Percentiles rank a stretch among this genome's conserved stretches.
These are phyloP conservation scores for Verbena officinalis DNA, from an alignment of 257 asterid genomes.

Conservation along the genomic window DNA sequence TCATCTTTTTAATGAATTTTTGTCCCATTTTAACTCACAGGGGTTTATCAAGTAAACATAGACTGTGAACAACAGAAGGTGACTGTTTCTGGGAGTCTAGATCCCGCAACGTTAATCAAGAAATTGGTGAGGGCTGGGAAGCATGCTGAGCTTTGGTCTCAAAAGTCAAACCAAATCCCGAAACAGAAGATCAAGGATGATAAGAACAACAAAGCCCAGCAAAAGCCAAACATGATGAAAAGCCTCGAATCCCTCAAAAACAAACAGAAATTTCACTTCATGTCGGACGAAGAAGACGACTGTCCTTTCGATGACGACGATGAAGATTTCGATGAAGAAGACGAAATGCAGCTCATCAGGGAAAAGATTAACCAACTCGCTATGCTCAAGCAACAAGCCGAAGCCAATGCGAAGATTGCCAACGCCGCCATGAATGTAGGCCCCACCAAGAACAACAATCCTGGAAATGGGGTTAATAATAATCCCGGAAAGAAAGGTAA, in stretches of 20 bases:
- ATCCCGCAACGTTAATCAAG: conserved; percentile 54
- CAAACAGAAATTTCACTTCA: conserved; percentile 41
- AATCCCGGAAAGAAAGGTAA: conserved; percentile 36
- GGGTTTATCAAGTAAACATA: conserved; percentile 68
- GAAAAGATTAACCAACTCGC: conserved; percentile 45
- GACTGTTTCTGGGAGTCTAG: conserved; percentile 59
- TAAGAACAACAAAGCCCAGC: conserved; percentile 38
- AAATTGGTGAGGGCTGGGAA: conserved; percentile 62
- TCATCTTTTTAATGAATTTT: background rate
- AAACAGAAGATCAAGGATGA: conserved; percentile 52
- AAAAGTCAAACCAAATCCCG: conserved; percentile 45
- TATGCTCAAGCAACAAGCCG: conserved; percentile 49
- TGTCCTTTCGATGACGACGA: conserved; percentile 27
- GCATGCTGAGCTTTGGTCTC: conserved; percentile 75
- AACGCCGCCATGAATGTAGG: conserved; percentile 22
- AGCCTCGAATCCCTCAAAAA: conserved; percentile 41
- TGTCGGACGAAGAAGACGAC: conserved; percentile 35
- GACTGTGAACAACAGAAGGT: conserved; percentile 72
- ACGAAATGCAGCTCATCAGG: conserved; percentile 38
- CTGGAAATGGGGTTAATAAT: conserved; percentile 33
- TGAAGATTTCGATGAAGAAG: conserved; percentile 31
- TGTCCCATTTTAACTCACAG: conserved; percentile 31
- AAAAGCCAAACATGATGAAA: conserved; percentile 38
- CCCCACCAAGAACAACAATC: conserved; percentile 9
- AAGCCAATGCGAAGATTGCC: conserved; percentile 38